phyloP scores from a whole-genome alignment of 2,329 filamentous ascomycete species.

The Aspergillus sp. region DNA sequence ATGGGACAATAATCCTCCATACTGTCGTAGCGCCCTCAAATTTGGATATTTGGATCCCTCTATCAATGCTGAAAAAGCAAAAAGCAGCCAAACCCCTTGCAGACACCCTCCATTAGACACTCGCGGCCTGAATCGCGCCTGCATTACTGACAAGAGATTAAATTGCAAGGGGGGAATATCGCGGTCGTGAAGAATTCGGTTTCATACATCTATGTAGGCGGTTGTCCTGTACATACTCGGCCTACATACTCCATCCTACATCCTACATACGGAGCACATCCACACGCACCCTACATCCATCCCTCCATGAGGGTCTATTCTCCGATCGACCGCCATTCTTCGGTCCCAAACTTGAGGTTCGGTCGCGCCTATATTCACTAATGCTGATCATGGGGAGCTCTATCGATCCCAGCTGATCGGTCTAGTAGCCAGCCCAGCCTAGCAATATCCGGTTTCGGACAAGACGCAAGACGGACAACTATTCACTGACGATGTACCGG shows the following conservation, averaged over 20 bases:
- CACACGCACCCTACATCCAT: not conserved
- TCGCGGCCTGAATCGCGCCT: too few relatives aligned
- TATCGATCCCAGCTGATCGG: not conserved
- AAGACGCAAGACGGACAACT: not conserved
- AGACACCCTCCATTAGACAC: too few relatives aligned
- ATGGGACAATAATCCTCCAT: too few relatives aligned
- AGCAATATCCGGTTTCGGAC: not conserved
- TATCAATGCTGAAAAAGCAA: not conserved
- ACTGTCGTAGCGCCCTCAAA: not conserved
- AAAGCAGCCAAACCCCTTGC: not conserved
- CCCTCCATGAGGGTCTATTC: not conserved
- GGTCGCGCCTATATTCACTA: not conserved
- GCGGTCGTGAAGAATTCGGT: not conserved
- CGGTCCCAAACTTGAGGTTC: not conserved
- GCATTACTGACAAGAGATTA: not conserved
- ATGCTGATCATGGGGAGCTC: not conserved
- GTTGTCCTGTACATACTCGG: not conserved
- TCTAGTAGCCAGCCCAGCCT: not conserved
- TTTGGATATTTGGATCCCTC: not conserved
- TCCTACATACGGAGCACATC: not conserved
- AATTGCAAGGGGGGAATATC: not conserved
- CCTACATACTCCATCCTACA: not conserved
- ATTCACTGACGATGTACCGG: too few relatives aligned
- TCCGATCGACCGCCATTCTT: not conserved
- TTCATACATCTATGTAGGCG: not conserved